Percentiles rank a stretch among this genome's conserved stretches.
These are phyloP conservation scores for Racocetra persica DNA, from an alignment of 371 early-diverging fungal genomes.

Conservation along the genomic window DNA sequence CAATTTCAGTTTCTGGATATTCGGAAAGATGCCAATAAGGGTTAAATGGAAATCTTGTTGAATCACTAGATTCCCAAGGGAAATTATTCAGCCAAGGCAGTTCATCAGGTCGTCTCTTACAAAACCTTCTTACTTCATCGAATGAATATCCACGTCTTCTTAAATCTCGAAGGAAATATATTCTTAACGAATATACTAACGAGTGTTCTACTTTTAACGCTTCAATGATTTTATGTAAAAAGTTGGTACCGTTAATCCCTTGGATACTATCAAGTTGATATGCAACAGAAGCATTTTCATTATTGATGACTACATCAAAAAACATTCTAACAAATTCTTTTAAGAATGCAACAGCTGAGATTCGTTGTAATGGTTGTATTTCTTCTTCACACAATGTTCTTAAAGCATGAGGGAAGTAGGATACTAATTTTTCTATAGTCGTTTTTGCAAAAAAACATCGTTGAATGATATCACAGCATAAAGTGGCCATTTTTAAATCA, in stretches of 20 bases:
- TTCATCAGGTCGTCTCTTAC: background rate
- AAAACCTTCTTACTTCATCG: slow-evolving; percentile 36
- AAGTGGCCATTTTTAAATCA: slow-evolving; percentile 38
- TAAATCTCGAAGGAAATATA: slow-evolving; percentile 35
- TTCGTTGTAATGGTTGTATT: background rate
- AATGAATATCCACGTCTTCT: slow-evolving; percentile 30
- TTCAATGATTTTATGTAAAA: slow-evolving; percentile 19
- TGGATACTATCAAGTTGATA: slow-evolving; percentile 9
- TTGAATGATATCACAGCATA: slow-evolving; percentile 43
- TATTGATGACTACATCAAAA: background rate
- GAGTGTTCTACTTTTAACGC: background rate
- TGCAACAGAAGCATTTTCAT: background rate
- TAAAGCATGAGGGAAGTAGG: background rate
- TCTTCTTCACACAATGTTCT: no score
- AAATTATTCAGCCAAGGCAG: slow-evolving; percentile 26
- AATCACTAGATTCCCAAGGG: slow-evolving; percentile 19
- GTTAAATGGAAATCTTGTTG: slow-evolving; percentile 21
- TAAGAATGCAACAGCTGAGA: slow-evolving; percentile 29
- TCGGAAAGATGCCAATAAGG: slow-evolving; percentile 27
- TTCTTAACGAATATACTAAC: slow-evolving; percentile 34
- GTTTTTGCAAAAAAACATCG: background rate
- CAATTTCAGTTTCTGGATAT: background rate
- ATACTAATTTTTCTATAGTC: background rate
- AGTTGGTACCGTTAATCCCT: background rate
- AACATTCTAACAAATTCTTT: slow-evolving; percentile 37